Evolutionary conservation across 805 yeast species (phyloP).

Genomic region (Limtongia smithiae): DNA sequence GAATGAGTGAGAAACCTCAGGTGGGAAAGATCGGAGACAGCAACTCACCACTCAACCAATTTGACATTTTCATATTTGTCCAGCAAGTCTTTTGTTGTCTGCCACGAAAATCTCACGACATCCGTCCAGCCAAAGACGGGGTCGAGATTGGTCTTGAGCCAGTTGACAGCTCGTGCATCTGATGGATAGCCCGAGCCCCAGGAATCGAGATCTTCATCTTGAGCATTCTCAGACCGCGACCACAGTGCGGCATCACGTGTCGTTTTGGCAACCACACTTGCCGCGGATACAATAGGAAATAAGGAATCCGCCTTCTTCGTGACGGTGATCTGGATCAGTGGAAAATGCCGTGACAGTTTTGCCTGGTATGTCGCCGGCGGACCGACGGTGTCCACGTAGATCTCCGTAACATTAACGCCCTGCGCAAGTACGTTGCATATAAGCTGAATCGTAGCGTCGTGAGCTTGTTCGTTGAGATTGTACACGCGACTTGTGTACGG

Average conservation of each 20-base stretch:
- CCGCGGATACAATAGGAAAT: constrained; percentile 89
- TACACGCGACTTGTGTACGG: constrained; percentile 51
- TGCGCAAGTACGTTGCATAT: constrained; percentile 60
- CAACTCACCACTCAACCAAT: constrained; percentile 18
- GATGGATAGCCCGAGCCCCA: too few species aligned
- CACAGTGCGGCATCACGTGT: constrained; percentile 72
- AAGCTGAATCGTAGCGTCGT: constrained; percentile 81
- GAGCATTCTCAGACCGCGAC: constrained; percentile 30
- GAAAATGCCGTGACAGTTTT: constrained; percentile 68
- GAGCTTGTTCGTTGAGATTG: constrained; percentile 93
- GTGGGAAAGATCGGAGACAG: too few species aligned
- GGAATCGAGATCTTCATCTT: too few species aligned
- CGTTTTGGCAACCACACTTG: constrained; percentile 93
- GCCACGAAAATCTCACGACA: constrained; percentile 87
- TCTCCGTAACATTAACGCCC: constrained; percentile 63
- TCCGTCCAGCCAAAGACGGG: constrained; percentile 81
- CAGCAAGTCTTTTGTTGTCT: constrained; percentile 75
- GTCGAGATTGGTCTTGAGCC: constrained; percentile 66
- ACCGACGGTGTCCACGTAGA: constrained; percentile 94
- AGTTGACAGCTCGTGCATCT: constrained; percentile 78
- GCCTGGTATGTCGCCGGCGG: constrained; percentile 83
- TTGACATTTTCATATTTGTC: constrained; percentile 9
- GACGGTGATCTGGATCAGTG: constrained; percentile 68
- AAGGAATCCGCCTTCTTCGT: constrained; percentile 93
- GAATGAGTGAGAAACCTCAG: too few species aligned